Conservation (phyloP, 768 basidiomycete genomes). For the Xerocomellus intermedius region DNA sequence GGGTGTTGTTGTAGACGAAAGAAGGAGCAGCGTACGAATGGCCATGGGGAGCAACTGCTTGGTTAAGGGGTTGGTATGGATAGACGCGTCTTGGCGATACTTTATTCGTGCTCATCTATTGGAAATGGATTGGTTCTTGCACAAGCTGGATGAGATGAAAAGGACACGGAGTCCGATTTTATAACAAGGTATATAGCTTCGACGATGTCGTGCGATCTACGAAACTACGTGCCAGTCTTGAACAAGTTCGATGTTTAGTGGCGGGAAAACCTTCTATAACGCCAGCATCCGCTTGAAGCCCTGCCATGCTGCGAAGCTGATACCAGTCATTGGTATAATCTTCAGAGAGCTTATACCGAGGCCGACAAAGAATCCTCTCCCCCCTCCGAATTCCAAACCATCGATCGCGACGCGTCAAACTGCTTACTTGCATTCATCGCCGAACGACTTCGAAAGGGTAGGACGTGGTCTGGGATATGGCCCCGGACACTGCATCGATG, state of each 20-base stretch:
- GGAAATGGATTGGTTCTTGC: background rate
- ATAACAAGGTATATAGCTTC: too few relatives aligned
- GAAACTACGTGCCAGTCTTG: too few relatives aligned
- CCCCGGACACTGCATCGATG: slow-evolving; percentile 85
- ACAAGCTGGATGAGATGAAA: background rate
- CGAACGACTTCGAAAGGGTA: too few relatives aligned
- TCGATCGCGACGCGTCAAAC: slow-evolving; percentile 69
- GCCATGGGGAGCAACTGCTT: slow-evolving; percentile 7
- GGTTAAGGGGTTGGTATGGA: slow-evolving; percentile 4
- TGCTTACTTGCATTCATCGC: too few relatives aligned
- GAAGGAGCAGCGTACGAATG: background rate
- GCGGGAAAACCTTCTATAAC: slow-evolving; percentile 27
- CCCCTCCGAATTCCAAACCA: slow-evolving; percentile 75
- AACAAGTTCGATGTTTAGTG: too few relatives aligned
- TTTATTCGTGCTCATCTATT: background rate
- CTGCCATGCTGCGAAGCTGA: slow-evolving; percentile 92
- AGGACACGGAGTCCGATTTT: background rate
- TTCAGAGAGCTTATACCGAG: slow-evolving; percentile 91
- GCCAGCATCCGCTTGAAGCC: slow-evolving; percentile 29
- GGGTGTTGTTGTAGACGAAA: slow-evolving; percentile 12
- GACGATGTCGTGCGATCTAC: too few relatives aligned
- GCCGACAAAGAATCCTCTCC: slow-evolving; percentile 89
- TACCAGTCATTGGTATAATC: slow-evolving; percentile 93
- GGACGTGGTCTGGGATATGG: slow-evolving; percentile 81
- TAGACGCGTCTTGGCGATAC: background rate